phyloP scores from a whole-genome alignment of 2,329 filamentous ascomycete genomes.

The Thielaviopsis euricoi region DNA sequence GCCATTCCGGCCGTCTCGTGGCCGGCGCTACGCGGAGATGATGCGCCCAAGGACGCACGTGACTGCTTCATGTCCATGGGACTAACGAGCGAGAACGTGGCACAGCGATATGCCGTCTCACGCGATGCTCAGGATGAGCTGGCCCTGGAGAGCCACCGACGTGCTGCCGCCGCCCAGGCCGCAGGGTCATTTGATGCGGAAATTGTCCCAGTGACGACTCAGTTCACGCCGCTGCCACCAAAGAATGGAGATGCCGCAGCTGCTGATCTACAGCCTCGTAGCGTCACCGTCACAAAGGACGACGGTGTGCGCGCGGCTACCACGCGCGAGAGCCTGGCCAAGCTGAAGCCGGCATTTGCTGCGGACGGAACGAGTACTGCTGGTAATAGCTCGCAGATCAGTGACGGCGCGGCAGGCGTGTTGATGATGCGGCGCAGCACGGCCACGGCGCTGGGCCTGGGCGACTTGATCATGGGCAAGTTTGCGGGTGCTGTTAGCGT shows the following conservation, averaged over 20 bases:
- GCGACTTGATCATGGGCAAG: constrained; percentile 56
- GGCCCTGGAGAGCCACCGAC: constrained; percentile 55
- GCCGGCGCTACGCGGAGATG: constrained; percentile 50
- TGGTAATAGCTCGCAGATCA: constrained; percentile 74
- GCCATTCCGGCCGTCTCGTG: constrained; percentile 77
- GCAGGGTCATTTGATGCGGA: constrained; percentile 58
- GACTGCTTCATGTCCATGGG: constrained; percentile 96
- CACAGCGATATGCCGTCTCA: constrained; percentile 54
- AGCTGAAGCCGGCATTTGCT: constrained; percentile 75
- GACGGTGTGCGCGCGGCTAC: constrained; percentile 64
- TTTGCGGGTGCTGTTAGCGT: constrained; percentile 63
- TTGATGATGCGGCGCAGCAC: constrained; percentile 75
- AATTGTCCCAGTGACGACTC: constrained; percentile 54
- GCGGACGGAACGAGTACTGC: constrained; percentile 62
- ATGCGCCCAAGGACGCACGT: constrained; percentile 47
- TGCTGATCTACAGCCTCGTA: constrained; percentile 11
- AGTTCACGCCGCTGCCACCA: constrained; percentile 37
- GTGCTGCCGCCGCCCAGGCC: constrained; percentile 54
- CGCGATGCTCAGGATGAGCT: constrained; percentile 71
- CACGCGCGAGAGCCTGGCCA: constrained; percentile 52
- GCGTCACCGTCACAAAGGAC: constrained; percentile 55
- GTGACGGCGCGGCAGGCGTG: constrained; percentile 71
- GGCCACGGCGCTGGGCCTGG: constrained; percentile 47
- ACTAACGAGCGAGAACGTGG: constrained; percentile 77
- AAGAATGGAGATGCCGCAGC: constrained; percentile 32